Evolutionary conservation across 768 basidiomycete genomes (phyloP), one percentile per base, ranked within the genome.

Genomic region (Crepidotus variabilis): DNA sequence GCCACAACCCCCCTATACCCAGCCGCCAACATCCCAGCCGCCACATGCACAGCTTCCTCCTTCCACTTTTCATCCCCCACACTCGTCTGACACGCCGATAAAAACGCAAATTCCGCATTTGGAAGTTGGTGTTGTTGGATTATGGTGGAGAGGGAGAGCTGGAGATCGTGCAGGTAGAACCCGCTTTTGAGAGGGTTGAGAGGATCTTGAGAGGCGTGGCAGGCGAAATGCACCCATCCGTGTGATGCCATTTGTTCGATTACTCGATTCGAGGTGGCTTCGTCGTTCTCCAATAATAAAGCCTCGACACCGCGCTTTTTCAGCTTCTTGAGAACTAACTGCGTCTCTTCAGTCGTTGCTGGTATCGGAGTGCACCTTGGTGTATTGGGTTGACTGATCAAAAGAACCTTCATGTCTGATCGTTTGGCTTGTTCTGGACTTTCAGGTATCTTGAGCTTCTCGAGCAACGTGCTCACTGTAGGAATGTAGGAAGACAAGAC

Each of bases 51-150:
- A 0, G 67, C 69, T 51, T 78, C 76, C 6, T 74, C 68, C 0
- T 67, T 51, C 3, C 71, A 56, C 32, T 53, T 57, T 24, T 62
- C 53, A 21, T 66, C 65, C 0, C 74, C 70, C n/a, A 58, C 61
- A 1, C 71, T 69, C 7, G 72, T 78, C 51, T 77, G 66, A 51
- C 77, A 77, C 0, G 77, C 75, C 0, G 76, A 75, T 2, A 78
- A 65, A 59, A 54, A 54, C 1, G 53, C 53, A 20, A 54, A 33
- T 6, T 54, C 24, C 10, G 53, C 53, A 39, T 54, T 72, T 68
- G 0, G 74, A 72, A 47, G 75, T 60, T 34, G 66, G 8, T 49
- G 47, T 33, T 14, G 47, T 23, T 24, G 55, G 20, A 64, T 56
- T 4, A 62, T 54, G 2, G 35, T 52, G 22, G 43, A 50, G 3